Evolutionary conservation across 805 yeast genomes (phyloP), one percentile per base, ranked within the genome.

Genomic region (Kuraishia floccosa): DNA sequence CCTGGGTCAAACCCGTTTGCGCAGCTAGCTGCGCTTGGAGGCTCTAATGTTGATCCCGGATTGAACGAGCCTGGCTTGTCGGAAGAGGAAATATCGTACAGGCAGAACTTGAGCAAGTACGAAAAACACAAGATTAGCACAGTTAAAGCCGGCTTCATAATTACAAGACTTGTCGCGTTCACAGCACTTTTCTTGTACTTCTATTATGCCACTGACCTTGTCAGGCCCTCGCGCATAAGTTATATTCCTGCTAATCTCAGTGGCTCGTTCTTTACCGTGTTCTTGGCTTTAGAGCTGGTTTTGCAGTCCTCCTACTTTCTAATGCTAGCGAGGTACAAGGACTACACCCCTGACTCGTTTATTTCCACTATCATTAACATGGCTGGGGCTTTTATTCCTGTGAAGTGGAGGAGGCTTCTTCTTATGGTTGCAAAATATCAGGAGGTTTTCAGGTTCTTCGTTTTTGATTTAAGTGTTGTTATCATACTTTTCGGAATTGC

Each of bases 391-490:
- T 39, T 54, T 13, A 20, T 52, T 8, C 50, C 55, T 1, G 37
- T 37, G 4, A 34, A 31, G 5, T 37, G 33, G 24, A 41, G 34
- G 20, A 23, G 25, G 6, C 27, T 38, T 10, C 25, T 47, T 12
- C 35, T 35, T 10, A 30, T 39, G 25, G 30, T 41, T 2, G 33
- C 47, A 15, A 43, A 39, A 31, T 51, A 52, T 36, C 38, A 42
- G 25, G 56, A 52, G 28, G 13, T 52, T 4, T 32, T 42, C n/a
- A 22, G 32, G 10, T 40, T 41, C 18, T 38, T 45, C 24, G 23
- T 46, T 18, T 36, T 39, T 26, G 59, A 54, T 37, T 28, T 52
- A 14, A 33, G 52, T 14, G 35, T 52, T 12, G 39, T 52, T 15
- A 33, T 52, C 11, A 30, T 52, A 12, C 20, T 46, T n/a, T 35